These are phyloP conservation scores for Ilyonectria robusta DNA, from an alignment of 2,329 filamentous ascomycete species.

Conservation along the genomic window DNA sequence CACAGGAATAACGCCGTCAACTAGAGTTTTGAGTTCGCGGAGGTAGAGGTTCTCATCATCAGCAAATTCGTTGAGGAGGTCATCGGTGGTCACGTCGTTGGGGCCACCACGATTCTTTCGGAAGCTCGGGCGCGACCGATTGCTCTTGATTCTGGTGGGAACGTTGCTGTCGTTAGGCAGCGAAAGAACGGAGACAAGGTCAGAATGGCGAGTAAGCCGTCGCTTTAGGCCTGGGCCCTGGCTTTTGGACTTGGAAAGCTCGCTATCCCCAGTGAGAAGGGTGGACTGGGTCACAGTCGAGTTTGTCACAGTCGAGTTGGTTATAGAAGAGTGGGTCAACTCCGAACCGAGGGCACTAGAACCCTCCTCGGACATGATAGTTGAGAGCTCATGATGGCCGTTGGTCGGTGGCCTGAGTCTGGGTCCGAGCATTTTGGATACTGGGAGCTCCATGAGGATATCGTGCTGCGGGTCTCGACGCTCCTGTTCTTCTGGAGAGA, in stretches of 20 bases:
- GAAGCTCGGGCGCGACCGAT: constrained; percentile 83
- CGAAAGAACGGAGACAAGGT: constrained; percentile 93
- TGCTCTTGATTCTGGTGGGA: constrained; percentile 75
- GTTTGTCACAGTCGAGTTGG: constrained; percentile 69
- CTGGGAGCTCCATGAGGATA: constrained; percentile 37
- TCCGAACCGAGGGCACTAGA: constrained; percentile 64
- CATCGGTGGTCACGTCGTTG: constrained; percentile 78
- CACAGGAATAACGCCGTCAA: constrained; percentile 95
- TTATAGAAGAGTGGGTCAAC: constrained; percentile 58
- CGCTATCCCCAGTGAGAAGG: constrained; percentile 62
- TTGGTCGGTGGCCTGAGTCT: constrained; percentile 65
- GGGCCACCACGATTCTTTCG: constrained; percentile 79
- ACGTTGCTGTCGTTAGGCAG: constrained; percentile 71
- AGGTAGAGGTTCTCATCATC: constrained; percentile 91
- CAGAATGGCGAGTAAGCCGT: constrained; percentile 90
- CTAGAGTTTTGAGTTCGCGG: constrained; percentile 90
- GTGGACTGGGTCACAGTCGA: constrained; percentile 70
- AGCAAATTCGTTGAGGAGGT: constrained; percentile 84
- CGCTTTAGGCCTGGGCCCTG: constrained; percentile 74
- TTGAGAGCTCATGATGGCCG: constrained; percentile 69
- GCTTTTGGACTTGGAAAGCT: constrained; percentile 56
- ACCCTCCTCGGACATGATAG: constrained; percentile 68
- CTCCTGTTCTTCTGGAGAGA: constrained; percentile 39
- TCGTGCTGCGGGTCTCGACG: constrained; percentile 33
- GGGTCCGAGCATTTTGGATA: constrained; percentile 51